Base-by-base conservation (phyloP, 352 stramenopile species). In the Pythium dissimile region DNA sequence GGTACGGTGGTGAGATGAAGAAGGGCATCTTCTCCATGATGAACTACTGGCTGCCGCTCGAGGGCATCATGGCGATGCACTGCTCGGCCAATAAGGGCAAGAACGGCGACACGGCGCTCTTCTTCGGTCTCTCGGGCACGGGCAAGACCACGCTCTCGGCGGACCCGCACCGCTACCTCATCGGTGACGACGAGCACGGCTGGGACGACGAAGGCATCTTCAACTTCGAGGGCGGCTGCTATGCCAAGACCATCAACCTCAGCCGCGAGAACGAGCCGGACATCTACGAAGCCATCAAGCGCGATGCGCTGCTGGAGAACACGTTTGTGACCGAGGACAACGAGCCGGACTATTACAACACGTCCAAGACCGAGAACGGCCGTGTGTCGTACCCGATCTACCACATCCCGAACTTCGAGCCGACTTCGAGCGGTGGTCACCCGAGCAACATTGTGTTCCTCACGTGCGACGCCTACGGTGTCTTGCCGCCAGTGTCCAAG, bases 171-270 rank as follows among this genome's bases (percentile, higher is more conserved):
- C 80, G 86, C 31, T 73, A 86, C 54, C 80, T 98, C 45, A 98
- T 98, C 62, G 95, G 95, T 48, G 95, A 98, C 66, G 95, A 98
- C 66, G 73, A 82, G 55, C 73, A 82, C 53, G 73, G 70, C 53
- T 82, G 73, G 73, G 73, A 82, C 60, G 62, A 80, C 41, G 64
- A 88, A 49, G 94, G 95, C 54, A 83, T 98, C 54, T 98, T 97
- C 77, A 98, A 98, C 80, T 98, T 98, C 77, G 95, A 98, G 71
- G 95, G 95, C 58, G 95, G 95, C 30, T 98, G 95, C 78, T 98
- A 98, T 71, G 95, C 95, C 62, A 98, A 98, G 84, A 98, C 91
- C 12, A 97, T 98, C 66, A 92, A 98, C 62, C 73, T 98, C 39
- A 82, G 64, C 35, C 78, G 90, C 62, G 78, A 96, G 65, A 97